These are phyloP conservation scores for Trichoderma asperellum DNA, from an alignment of 2,329 filamentous ascomycete genomes.

Conservation along the genomic window DNA sequence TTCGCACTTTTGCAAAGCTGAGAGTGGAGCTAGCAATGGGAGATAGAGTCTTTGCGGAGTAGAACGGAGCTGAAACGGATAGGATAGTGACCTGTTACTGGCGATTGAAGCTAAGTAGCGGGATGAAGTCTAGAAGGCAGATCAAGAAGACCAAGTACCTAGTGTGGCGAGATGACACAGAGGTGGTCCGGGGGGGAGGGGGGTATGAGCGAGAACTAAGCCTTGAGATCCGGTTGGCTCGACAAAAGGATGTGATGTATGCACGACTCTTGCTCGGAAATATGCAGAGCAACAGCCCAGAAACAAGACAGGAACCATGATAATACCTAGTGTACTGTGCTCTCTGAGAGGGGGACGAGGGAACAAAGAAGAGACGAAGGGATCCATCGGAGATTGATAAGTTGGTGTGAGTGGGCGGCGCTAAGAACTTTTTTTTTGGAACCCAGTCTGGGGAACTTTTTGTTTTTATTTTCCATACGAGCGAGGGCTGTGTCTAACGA, in stretches of 20 bases:
- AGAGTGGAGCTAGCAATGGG: no score
- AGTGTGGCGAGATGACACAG: neutral
- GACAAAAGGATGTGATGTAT: neutral
- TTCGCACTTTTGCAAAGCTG: neutral
- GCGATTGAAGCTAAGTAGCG: neutral
- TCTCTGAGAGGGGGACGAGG: neutral
- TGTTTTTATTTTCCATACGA: neutral
- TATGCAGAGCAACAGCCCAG: neutral
- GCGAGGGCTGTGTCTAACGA: neutral
- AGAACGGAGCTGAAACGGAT: neutral
- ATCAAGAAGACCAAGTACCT: neutral
- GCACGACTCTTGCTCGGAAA: neutral
- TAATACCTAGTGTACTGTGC: neutral
- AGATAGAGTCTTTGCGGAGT: no score
- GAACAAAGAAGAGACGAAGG: neutral
- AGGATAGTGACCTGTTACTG: neutral
- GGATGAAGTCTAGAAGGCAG: neutral
- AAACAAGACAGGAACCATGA: neutral
- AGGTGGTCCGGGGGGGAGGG: neutral
- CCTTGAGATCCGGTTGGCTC: neutral
- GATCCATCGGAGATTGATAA: slow-evolving; percentile 15
- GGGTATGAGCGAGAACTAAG: neutral
- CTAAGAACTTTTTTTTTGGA: neutral
- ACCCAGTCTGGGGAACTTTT: slow-evolving; percentile 23
- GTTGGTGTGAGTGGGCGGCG: neutral